Percentiles rank a stretch among this genome's conserved stretches.
phyloP scores from a whole-genome alignment of 2,329 filamentous ascomycete genomes.

The Claviceps sp. region DNA sequence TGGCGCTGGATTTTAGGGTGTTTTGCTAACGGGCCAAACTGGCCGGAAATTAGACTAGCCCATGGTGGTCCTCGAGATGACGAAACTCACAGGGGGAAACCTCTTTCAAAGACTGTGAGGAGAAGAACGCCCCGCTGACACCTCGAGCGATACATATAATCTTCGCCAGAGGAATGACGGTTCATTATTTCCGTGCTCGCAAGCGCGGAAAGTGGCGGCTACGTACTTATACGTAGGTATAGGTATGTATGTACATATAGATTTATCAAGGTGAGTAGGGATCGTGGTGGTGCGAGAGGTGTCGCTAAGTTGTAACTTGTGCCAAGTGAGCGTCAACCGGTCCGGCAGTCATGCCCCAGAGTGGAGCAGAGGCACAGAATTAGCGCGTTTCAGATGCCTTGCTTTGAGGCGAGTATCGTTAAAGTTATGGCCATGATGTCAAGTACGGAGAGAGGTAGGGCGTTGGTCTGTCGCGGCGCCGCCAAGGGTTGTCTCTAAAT shows the following conservation, averaged over 20 bases:
- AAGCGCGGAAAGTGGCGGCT: not conserved
- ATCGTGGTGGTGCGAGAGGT: conserved; percentile 1
- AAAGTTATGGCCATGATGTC: too few species aligned
- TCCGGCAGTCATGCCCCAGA: conserved; percentile 3
- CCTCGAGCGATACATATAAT: not conserved
- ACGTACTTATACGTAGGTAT: not conserved
- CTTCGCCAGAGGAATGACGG: too few species aligned
- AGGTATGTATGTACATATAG: too few species aligned
- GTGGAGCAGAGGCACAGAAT: conserved; percentile 4
- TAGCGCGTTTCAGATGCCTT: conserved; percentile 11
- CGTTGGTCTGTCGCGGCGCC: too few species aligned
- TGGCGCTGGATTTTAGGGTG: not conserved
- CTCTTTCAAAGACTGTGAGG: not conserved
- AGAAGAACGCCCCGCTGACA: not conserved
- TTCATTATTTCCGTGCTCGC: not conserved
- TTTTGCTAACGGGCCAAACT: not conserved
- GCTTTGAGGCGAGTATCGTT: conserved; percentile 3
- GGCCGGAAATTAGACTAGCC: not conserved
- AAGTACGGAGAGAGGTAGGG: too few species aligned
- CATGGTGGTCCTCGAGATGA: not conserved
- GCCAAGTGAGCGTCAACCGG: conserved; percentile 6
- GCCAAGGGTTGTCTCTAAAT: too few species aligned
- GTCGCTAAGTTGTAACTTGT: not conserved
- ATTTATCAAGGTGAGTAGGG: not conserved
- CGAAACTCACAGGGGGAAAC: not conserved